A percentile compares a stretch with the other conserved stretches of the same genome.
Evolutionary conservation across 768 basidiomycete species (phyloP).

Genomic region (Boletus rubescentipes): DNA sequence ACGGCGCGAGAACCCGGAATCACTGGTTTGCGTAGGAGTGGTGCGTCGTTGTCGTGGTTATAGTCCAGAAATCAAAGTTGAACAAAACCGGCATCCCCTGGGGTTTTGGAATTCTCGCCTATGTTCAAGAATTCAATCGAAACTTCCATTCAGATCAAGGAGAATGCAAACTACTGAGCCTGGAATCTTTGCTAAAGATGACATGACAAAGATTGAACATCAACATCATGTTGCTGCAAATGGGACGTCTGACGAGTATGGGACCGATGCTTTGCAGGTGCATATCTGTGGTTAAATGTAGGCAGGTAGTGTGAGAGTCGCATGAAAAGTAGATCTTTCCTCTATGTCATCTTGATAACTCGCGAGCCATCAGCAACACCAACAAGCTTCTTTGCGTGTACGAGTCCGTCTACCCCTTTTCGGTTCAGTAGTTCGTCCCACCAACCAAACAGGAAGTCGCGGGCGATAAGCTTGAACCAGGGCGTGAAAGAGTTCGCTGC

Average conservation of each 20-base stretch:
- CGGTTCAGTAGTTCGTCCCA: constrained; percentile 87
- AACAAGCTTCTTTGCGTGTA: constrained; percentile 48
- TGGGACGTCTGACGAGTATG: no score
- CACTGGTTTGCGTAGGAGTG: background rate
- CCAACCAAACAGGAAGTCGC: constrained; percentile 97
- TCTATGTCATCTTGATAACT: constrained; percentile 64
- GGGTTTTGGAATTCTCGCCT: background rate
- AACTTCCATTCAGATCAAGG: background rate
- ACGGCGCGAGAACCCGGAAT: background rate
- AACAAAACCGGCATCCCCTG: background rate
- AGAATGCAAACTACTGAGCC: background rate
- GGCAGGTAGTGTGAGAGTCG: background rate
- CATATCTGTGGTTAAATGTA: background rate
- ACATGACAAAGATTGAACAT: background rate
- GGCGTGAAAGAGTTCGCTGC: constrained; percentile 90
- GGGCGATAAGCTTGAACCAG: constrained; percentile 98
- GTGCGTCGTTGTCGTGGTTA: background rate
- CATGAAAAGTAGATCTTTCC: background rate
- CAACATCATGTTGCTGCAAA: no score
- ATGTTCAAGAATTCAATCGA: background rate
- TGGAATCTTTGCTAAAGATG: background rate
- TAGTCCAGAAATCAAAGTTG: background rate
- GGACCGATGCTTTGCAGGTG: background rate
- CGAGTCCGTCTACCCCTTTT: constrained; percentile 51
- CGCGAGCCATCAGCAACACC: constrained; percentile 70